phyloP scores from a whole-genome alignment of 345 rosid species.

The Pugionium cornutum region DNA sequence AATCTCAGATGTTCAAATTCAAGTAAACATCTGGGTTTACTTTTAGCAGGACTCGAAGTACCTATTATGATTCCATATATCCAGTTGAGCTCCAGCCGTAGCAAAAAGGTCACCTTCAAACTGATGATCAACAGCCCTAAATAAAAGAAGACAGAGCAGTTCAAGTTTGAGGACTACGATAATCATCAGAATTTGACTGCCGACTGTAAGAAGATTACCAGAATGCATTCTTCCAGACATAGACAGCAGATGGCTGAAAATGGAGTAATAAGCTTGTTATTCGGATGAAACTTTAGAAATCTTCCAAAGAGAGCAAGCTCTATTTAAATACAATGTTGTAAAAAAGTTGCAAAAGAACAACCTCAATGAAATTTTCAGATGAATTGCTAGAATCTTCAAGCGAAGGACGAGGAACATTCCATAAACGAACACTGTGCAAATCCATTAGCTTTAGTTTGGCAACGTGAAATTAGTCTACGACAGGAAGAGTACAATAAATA shows the following conservation, averaged over 20 bases:
- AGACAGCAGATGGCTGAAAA: slow-evolving; percentile 69
- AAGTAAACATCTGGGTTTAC: neutral
- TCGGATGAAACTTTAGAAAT: neutral
- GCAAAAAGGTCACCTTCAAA: slow-evolving; percentile 90
- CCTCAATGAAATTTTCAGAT: slow-evolving; percentile 55
- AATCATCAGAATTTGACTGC: slow-evolving; percentile 13
- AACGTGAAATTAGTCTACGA: neutral
- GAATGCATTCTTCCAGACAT: slow-evolving; percentile 80
- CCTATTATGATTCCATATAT: slow-evolving; percentile 97
- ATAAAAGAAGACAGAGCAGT: neutral
- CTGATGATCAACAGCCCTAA: slow-evolving; percentile 95
- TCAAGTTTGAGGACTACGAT: slow-evolving; percentile 8
- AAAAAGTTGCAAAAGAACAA: slow-evolving; percentile 31
- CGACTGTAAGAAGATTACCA: slow-evolving; percentile 48
- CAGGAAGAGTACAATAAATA: neutral
- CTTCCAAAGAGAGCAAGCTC: neutral
- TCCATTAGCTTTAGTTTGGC: slow-evolving; percentile 1
- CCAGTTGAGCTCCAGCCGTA: slow-evolving; percentile 90
- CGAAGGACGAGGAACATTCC: slow-evolving; percentile 83
- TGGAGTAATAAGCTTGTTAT: slow-evolving; percentile 33
- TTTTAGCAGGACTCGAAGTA: slow-evolving; percentile 34
- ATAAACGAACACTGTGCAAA: slow-evolving; percentile 77
- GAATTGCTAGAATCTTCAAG: slow-evolving; percentile 51
- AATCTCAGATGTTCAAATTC: neutral
- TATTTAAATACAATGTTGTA: neutral